Percentiles rank a stretch among this genome's conserved stretches.
phyloP scores from a whole-genome alignment of 768 basidiomycete species.

The Mycena capillaripes region DNA sequence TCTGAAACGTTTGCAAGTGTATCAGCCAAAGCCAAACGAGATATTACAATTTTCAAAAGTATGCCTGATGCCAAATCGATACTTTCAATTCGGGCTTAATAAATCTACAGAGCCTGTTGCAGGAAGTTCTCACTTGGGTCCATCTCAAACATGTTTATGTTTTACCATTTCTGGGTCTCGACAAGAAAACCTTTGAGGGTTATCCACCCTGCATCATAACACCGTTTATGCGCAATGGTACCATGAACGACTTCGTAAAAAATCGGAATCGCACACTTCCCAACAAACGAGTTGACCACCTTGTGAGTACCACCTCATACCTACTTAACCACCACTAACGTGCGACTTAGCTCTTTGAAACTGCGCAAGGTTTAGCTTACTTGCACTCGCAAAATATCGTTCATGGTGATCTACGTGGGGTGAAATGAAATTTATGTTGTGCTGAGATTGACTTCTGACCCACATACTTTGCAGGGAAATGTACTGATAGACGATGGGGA shows the following conservation, averaged over 20 bases:
- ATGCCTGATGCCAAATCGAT: neutral
- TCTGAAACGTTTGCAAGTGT: neutral
- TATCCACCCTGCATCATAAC: neutral
- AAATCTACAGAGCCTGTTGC: conserved; percentile 2
- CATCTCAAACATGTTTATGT: no score
- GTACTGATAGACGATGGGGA: conserved; percentile 1
- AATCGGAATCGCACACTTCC: neutral
- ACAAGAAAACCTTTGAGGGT: neutral
- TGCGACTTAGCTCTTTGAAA: conserved; percentile 1
- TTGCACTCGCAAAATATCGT: conserved; percentile 5
- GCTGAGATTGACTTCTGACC: conserved; percentile 4
- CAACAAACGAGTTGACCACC: neutral
- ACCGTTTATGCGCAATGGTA: conserved; percentile 3
- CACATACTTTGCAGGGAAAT: neutral
- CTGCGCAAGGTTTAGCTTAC: conserved; percentile 1
- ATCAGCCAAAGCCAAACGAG: no score
- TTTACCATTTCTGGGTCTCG: no score
- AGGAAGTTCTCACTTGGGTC: conserved; percentile 3
- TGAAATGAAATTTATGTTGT: neutral
- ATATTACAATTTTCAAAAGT: neutral
- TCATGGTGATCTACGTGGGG: no score
- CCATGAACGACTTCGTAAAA: conserved; percentile 2
- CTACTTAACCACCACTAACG: neutral
- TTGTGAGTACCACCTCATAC: neutral
- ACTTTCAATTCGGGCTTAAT: neutral